Percentiles rank a stretch among this genome's conserved stretches.
phyloP scores from a whole-genome alignment of 345 rosid species.

The Luvunga scandens region DNA sequence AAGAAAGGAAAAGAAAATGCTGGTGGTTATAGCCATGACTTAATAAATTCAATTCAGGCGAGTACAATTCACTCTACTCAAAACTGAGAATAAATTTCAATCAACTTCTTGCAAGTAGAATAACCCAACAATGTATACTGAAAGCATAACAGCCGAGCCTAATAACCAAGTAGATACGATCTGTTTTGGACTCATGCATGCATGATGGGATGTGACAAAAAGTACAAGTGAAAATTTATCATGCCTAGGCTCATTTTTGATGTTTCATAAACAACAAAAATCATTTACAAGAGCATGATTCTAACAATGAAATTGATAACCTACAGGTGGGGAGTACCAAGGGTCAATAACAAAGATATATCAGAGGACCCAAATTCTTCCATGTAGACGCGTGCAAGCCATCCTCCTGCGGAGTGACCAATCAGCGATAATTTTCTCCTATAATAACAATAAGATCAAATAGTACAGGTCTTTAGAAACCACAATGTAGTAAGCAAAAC shows the following conservation, averaged over 20 bases:
- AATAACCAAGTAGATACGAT: background rate
- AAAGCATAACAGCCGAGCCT: background rate
- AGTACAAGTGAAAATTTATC: background rate
- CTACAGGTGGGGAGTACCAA: slow-evolving; percentile 97
- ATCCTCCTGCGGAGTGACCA: slow-evolving; percentile 97
- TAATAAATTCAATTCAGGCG: too few relatives aligned
- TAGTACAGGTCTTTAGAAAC: background rate
- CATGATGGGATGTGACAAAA: background rate
- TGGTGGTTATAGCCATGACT: background rate
- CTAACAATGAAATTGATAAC: slow-evolving; percentile 31
- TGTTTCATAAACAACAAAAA: background rate
- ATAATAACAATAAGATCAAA: slow-evolving; percentile 20
- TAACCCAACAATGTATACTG: background rate
- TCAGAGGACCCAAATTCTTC: slow-evolving; percentile 69
- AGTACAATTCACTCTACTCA: too few relatives aligned
- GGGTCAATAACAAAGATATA: slow-evolving; percentile 72
- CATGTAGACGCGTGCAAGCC: slow-evolving; percentile 94
- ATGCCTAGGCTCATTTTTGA: too few relatives aligned
- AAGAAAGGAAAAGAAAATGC: background rate
- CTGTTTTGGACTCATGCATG: background rate
- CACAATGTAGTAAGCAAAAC: background rate
- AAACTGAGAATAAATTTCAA: background rate
- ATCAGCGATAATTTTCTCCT: slow-evolving; percentile 71
- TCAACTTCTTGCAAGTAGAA: background rate
- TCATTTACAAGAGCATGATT: background rate